Evolutionary conservation across 108 stramenopile genomes (phyloP).

Genomic region (Poteriospumella lacustris): DNA sequence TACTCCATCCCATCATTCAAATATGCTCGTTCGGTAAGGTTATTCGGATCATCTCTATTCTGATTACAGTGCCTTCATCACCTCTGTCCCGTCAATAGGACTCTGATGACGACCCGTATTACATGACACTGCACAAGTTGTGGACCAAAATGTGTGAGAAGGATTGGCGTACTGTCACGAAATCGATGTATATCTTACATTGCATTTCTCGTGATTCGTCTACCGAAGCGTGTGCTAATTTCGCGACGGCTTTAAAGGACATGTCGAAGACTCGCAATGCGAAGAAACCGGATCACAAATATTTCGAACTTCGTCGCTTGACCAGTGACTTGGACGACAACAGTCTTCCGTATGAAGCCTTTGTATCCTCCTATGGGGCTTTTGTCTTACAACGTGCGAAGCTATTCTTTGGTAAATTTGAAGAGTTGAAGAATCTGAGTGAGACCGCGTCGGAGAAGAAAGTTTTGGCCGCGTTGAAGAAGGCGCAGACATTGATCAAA

Average conservation of each 20-base stretch:
- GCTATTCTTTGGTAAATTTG: conserved; percentile 44
- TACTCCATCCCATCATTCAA: conserved; percentile 26
- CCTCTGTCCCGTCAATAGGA: conserved; percentile 37
- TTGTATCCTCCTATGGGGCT: conserved; percentile 44
- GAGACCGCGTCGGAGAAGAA: not conserved
- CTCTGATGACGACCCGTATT: conserved; percentile 51
- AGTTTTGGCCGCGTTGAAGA: not conserved
- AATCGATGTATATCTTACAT: conserved; percentile 49
- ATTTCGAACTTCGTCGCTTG: conserved; percentile 33
- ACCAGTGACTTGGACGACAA: conserved; percentile 28
- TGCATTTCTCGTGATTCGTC: conserved; percentile 37
- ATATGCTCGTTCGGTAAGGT: conserved; percentile 9
- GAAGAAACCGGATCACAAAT: conserved; percentile 38
- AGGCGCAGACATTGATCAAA: conserved; percentile 3
- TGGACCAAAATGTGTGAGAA: conserved; percentile 54
- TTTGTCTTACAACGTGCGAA: conserved; percentile 47
- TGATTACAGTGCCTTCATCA: too few species aligned
- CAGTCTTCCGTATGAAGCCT: conserved; percentile 22
- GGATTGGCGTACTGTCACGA: conserved; percentile 51
- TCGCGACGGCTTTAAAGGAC: conserved; percentile 40
- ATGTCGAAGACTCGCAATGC: conserved; percentile 32
- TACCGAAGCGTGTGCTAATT: conserved; percentile 30
- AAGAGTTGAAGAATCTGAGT: conserved; percentile 33
- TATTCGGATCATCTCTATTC: too few species aligned
- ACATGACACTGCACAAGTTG: conserved; percentile 54